A percentile compares a stretch with the other conserved stretches of the same genome.
phyloP scores from a whole-genome alignment of 2,329 filamentous ascomycete genomes.

The Ramularia endophylla region DNA sequence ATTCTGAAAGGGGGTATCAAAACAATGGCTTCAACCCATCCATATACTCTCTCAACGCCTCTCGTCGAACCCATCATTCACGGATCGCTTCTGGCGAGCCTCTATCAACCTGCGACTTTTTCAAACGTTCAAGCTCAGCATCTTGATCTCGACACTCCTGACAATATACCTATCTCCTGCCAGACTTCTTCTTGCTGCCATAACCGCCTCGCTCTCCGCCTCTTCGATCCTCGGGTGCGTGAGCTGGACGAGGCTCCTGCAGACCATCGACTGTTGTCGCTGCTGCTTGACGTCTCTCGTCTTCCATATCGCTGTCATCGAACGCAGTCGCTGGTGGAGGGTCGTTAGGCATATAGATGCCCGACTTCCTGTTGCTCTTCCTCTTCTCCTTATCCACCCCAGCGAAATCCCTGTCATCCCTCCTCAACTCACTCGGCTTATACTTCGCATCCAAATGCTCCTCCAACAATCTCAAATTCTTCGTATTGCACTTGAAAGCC shows the following conservation, averaged over 20 bases:
- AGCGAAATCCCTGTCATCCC: constrained; percentile 22
- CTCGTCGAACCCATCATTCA: too few relatives aligned
- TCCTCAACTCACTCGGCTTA: constrained; percentile 35
- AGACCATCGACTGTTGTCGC: constrained; percentile 1
- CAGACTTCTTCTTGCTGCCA: constrained; percentile 6
- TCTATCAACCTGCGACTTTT: too few relatives aligned
- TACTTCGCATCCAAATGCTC: constrained; percentile 63
- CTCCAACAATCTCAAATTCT: constrained; percentile 66
- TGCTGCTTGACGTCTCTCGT: constrained; percentile 11
- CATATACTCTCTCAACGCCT: too few relatives aligned
- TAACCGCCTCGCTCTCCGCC: constrained; percentile 13
- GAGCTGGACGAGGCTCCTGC: constrained; percentile 12
- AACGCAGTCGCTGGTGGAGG: constrained; percentile 42
- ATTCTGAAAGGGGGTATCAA: too few relatives aligned
- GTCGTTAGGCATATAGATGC: constrained; percentile 29
- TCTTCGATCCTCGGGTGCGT: constrained; percentile 14
- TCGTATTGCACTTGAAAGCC: constrained; percentile 67
- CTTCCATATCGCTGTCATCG: constrained; percentile 40
- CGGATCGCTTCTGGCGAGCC: too few relatives aligned
- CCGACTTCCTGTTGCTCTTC: constrained; percentile 28
- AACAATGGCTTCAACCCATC: too few relatives aligned
- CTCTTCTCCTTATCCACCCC: constrained; percentile 28
- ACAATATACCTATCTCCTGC: too few relatives aligned
- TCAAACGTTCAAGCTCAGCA: too few relatives aligned
- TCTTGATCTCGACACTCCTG: too few relatives aligned